Evolutionary conservation across 441 rosid genomes (phyloP), one percentile per base, ranked within the genome.

Genomic region (Erodium moschatum): DNA sequence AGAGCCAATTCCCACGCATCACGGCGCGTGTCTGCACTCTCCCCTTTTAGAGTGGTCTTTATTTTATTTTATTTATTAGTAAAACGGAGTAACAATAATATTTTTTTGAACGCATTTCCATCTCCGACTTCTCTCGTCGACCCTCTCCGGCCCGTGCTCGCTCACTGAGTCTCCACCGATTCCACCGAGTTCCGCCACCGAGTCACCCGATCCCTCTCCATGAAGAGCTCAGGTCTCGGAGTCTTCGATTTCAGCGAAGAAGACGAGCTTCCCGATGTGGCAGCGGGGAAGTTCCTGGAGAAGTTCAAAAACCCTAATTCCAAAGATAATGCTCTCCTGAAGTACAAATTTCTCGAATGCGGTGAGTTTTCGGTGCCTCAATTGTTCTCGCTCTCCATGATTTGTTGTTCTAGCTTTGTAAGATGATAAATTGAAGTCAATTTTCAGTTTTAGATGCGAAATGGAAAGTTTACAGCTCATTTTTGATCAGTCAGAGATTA

Each of bases 201-300:
- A 54, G 35, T 27, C 65, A 3, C 64, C 33, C 35, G 38, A 61
- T 27, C 35, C 65, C 12, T 4, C 27, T 60, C 77, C 72, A 88
- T 86, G 95, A 84, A 84, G 84, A 79, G 70, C 74, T 40, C 69
- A 4, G 81, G 66, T 15, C 69, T 80, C 13, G 86, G 78, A 1
- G 88, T 84, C 10, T 86, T 81, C 77, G 92, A 85, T 72, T 89
- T 86, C 84, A 83, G 76, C 5, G 89, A 85, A 75, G 95, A 85
- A 64, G 95, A 86, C 76, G 86, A 86, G 84, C 76, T 81, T 66
- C 56, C 79, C 35, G 93, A 92, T 70, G 64, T 70, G 13, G 69
- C 76, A 50, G 77, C 85, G 46, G 83, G 75, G 33, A 82, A 85
- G 72, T 64, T 78, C 52, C 65, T 75, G 42, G 72, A 70, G 74